Evolutionary conservation across 352 stramenopile genomes (phyloP), one percentile per base, ranked within the genome.

Genomic region (Pilasporangium apinafurcum): DNA sequence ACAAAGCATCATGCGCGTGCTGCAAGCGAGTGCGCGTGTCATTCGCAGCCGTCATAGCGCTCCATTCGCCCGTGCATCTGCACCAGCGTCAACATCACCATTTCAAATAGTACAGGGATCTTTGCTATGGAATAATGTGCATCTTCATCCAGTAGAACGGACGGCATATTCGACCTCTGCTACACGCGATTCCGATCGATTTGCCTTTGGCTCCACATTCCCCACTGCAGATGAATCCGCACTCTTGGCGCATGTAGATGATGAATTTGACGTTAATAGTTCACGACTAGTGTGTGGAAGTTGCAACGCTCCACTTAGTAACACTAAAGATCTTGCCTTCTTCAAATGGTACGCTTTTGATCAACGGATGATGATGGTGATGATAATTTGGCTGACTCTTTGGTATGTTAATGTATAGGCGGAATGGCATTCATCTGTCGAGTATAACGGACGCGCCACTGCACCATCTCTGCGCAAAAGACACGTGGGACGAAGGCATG

Each of bases 251-350:
- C 56, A 65, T 40, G 34, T 33, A 13, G 55, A 71, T 36, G 45
- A 53, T 8, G 31, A 56, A 34, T 38, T 53, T 20, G 67, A 82
- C 53, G 54, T 55, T 32, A 58, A 70, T 20, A 47, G 44, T 12
- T 66, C 76, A 42, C 71, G 74, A 42, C 52, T 89, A 31, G 71
- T 86, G 24, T 89, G 77, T 25, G 59, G 64, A 38, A 89, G 79
- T 42, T 89, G 77, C 65, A 85, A 62, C 53, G 54, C 68, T 32
- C 62, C 61, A 12, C 41, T 89, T 39, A 82, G 65, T 51, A 38
- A 61, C 34, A 89, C 77, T 14, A 68, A 65, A 31, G 71, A 89
- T 30, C 51, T 89, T 24, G 68, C 86, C 26, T 88, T 88, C 49
- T 83, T 88, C 56, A 85, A 84, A 44, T 86, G 76, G 75, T 86